These are phyloP conservation scores for Talaromyces sp. DNA, from an alignment of 2,329 filamentous ascomycete genomes.

Conservation along the genomic window DNA sequence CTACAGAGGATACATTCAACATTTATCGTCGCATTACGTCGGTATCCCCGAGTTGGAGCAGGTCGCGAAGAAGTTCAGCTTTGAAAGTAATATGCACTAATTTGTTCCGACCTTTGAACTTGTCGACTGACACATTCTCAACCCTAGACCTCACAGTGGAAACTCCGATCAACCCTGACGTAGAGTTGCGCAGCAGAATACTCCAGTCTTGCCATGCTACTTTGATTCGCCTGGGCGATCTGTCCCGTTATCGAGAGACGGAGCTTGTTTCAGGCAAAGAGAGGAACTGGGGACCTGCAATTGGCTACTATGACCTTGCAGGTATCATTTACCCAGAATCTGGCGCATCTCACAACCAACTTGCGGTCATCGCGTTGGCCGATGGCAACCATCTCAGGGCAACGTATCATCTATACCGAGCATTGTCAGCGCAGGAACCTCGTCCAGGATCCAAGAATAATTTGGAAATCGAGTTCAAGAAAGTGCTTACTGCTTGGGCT, in stretches of 20 bases:
- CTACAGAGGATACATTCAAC: constrained; percentile 81
- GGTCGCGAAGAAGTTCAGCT: constrained; percentile 53
- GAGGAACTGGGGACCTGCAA: constrained; percentile 73
- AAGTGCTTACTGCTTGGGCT: constrained; percentile 58
- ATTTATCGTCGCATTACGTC: constrained; percentile 62
- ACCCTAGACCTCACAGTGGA: constrained; percentile 46
- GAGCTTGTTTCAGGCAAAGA: constrained; percentile 67
- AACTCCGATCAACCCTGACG: constrained; percentile 47
- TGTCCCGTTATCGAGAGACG: constrained; percentile 78
- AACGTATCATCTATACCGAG: constrained; percentile 86
- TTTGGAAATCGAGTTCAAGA: constrained; percentile 75
- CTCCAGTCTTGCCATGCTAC: constrained; percentile 76
- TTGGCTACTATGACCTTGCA: constrained; percentile 82
- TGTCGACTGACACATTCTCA: constrained; percentile 11
- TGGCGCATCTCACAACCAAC: constrained; percentile 83
- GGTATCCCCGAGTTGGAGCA: constrained; percentile 59
- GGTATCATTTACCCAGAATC: constrained; percentile 73
- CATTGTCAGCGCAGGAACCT: constrained; percentile 70
- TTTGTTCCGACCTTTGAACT: constrained; percentile 4
- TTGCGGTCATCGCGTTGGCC: constrained; percentile 79
- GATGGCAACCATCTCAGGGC: constrained; percentile 76
- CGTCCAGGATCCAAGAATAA: constrained; percentile 74
- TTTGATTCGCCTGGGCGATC: constrained; percentile 82
- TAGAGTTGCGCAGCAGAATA: constrained; percentile 59
- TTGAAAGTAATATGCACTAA: constrained; percentile 42